Evolutionary conservation across 345 rosid species (phyloP).

Genomic region (Citrus trifoliata): DNA sequence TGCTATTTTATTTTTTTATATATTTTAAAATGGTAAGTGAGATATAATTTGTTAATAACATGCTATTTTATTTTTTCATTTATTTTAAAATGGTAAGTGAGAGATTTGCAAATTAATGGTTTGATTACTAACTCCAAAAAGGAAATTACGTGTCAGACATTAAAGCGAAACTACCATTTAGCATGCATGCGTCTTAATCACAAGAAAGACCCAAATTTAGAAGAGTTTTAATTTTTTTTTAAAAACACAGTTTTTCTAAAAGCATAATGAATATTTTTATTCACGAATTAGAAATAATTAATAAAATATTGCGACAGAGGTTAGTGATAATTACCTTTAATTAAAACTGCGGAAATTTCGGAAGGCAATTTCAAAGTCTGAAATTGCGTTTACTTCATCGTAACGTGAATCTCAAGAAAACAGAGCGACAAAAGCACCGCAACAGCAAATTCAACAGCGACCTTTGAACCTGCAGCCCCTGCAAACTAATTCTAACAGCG

Average conservation of each 20-base stretch:
- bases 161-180: neutral
- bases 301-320: neutral
- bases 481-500: neutral
- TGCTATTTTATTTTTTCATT: too few relatives aligned
- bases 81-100: too few relatives aligned
- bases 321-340: neutral
- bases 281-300: neutral
- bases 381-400: slow-evolving; percentile 4
- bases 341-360: neutral
- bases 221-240: too few relatives aligned
- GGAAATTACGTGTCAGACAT: neutral
- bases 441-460: slow-evolving; percentile 1
- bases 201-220: neutral
- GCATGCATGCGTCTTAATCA: neutral
- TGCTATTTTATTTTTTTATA: too few relatives aligned
- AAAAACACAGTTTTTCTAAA: too few relatives aligned
- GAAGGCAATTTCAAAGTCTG: neutral
- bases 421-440: neutral
- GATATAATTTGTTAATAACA: too few relatives aligned
- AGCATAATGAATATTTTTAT: too few relatives aligned
- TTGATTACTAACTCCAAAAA: neutral
- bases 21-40: too few relatives aligned
- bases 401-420: slow-evolving; percentile 18
- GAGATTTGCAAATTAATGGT: neutral
- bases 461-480: neutral